phyloP scores from a whole-genome alignment of 139 green algal species.

The Chloropicon primus region DNA sequence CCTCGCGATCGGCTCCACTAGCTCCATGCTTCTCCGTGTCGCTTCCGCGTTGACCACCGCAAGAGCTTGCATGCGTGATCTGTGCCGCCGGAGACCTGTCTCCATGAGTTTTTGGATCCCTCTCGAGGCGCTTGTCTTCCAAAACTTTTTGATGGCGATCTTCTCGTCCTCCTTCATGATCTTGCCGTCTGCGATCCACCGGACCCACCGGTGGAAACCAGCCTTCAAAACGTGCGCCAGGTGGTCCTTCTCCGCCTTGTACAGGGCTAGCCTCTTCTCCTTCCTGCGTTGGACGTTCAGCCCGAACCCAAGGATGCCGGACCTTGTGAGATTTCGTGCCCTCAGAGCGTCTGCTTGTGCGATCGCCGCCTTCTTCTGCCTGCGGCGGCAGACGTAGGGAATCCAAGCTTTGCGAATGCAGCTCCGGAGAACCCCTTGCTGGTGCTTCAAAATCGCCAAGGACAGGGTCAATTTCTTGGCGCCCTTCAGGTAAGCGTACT shows the following conservation, averaged over 20 bases:
- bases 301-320: neutral
- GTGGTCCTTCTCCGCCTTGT: neutral
- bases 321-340: neutral
- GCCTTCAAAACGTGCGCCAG: neutral
- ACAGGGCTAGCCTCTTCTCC: neutral
- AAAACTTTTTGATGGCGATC: neutral
- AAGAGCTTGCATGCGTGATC: neutral
- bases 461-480: neutral
- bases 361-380: neutral
- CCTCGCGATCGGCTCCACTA: neutral
- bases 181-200: neutral
- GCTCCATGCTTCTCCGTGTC: neutral
- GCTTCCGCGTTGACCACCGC: neutral
- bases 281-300: neutral
- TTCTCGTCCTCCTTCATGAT: neutral
- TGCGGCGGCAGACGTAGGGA: neutral
- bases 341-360: neutral
- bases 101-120: neutral
- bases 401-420: neutral
- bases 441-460: neutral
- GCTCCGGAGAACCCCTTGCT: neutral
- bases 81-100: neutral
- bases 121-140: neutral
- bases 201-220: neutral
- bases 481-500: neutral